Conservation (phyloP, 129 eudicot genomes). For the Gnaphalium uliginosum region DNA sequence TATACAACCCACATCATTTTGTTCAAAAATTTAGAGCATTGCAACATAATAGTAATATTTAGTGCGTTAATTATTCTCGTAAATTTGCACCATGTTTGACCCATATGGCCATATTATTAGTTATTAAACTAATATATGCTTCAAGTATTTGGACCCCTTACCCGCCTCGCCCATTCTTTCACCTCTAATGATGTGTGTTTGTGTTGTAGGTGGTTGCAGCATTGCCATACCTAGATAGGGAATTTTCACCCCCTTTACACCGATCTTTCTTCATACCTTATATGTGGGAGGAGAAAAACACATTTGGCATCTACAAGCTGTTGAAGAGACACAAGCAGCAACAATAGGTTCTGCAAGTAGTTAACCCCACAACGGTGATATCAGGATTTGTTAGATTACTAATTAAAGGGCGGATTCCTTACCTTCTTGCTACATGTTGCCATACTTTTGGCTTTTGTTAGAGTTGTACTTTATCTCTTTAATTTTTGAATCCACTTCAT, state of each 20-base stretch:
- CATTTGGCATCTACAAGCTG: slow-evolving; percentile 79
- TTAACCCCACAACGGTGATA: slow-evolving; percentile 15
- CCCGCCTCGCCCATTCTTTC: not conserved
- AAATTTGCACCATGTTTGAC: not conserved
- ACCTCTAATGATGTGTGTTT: not conserved
- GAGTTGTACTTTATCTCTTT: not conserved
- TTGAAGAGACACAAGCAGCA: slow-evolving; percentile 67
- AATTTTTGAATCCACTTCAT: not conserved
- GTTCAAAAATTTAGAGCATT: not conserved
- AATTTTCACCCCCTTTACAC: slow-evolving; percentile 78
- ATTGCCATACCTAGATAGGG: slow-evolving; percentile 82
- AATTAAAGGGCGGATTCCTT: slow-evolving; percentile 9
- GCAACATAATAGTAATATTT: not conserved
- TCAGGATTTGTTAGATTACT: slow-evolving; percentile 15
- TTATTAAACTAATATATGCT: no score
- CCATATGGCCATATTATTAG: no score
- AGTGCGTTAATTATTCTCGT: not conserved
- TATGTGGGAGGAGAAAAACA: slow-evolving; percentile 79
- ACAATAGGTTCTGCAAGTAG: slow-evolving; percentile 18
- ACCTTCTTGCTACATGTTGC: slow-evolving; percentile 12
- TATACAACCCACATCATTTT: not conserved
- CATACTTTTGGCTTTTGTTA: slow-evolving; percentile 8
- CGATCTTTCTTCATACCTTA: slow-evolving; percentile 91
- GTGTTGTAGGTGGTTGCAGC: slow-evolving; percentile 78
- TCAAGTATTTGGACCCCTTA: not conserved